Percentiles rank a stretch among this genome's conserved stretches.
phyloP scores from a whole-genome alignment of 83 land plant species.

The Picea abies region DNA sequence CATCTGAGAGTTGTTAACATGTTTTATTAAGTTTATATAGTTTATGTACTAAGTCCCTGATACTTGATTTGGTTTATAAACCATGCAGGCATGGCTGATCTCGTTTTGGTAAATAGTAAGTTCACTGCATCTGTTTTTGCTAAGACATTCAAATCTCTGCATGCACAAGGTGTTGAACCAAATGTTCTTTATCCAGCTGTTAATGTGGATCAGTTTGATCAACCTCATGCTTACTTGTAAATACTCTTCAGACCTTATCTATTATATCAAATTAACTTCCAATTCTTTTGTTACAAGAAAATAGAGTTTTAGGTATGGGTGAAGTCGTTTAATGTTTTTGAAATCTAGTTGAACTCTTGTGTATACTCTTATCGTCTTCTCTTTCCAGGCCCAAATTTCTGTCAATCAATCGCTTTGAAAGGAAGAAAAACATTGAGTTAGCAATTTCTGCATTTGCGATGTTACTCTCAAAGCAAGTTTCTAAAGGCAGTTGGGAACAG shows the following conservation, averaged over 20 bases:
- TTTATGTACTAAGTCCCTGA: slow-evolving; percentile 7
- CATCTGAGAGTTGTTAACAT: neutral
- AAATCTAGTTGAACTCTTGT: neutral
- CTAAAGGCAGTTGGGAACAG: slow-evolving; percentile 17
- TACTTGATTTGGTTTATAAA: slow-evolving; percentile 12
- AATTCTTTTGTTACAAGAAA: neutral
- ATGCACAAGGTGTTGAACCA: slow-evolving; percentile 72
- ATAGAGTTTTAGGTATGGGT: neutral
- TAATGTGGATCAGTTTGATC: slow-evolving; percentile 79
- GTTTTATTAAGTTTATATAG: neutral
- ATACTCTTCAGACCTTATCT: neutral
- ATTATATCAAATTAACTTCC: neutral
- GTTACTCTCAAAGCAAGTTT: slow-evolving; percentile 37
- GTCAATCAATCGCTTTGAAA: slow-evolving; percentile 97
- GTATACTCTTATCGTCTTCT: neutral
- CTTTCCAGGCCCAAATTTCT: slow-evolving; percentile 77
- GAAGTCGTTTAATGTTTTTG: neutral
- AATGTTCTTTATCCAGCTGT: slow-evolving; percentile 98
- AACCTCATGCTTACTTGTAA: slow-evolving; percentile 51
- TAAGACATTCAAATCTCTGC: slow-evolving; percentile 69
- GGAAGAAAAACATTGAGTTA: slow-evolving; percentile 90
- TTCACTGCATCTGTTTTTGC: slow-evolving; percentile 94
- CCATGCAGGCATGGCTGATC: slow-evolving; percentile 94
- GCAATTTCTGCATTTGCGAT: slow-evolving; percentile 88
- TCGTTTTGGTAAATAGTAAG: slow-evolving; percentile 93